Evolutionary conservation across 2,329 filamentous ascomycete species (phyloP), one percentile per base, ranked within the genome.

Genomic region (Penicillium sp.): DNA sequence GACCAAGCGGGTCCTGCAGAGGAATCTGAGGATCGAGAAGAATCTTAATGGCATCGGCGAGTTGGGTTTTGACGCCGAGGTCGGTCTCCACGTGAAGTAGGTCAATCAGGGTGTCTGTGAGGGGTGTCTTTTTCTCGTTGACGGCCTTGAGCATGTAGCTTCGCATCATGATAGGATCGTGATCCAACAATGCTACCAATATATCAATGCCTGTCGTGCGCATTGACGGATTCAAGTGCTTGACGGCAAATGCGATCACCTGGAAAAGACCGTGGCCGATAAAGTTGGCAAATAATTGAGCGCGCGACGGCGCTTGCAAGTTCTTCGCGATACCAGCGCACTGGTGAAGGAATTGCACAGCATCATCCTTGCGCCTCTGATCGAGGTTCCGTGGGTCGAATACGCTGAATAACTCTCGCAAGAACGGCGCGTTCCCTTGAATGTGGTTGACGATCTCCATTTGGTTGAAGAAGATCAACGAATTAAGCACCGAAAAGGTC

Each of bases 391-490:
- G 79, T 0, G 85, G 78, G 18, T 81, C 83, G 67, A 97, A 97
- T 58, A 97, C 91, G 50, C 83, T 83, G 71, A 97, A 99, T 4
- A 97, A 81, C 58, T 97, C 90, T 61, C 86, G 87, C 27, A 97
- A 77, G 67, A 96, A 97, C 1, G 77, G 75, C 1, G 79, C 79
- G 65, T 96, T 96, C 24, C 81, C 82, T 72, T 97, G 92, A n/a
- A 99, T 81, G 74, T 97, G 90, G 68, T 93, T 90, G 46, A 99
- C 88, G 68, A 99, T 97, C 68, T 97, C 94, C 65, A 97, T 92
- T 77, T 99, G 94, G 76, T 97, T 94, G 81, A 96, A 99, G 78
- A 97, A 99, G 63, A 99, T 99, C 64, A 97, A 83, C 47, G 92
- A 96, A 75, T 97, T 99, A 60, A 99, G 86, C 24, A 97, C 92